Percentiles rank a stretch among this genome's conserved stretches.
phyloP scores from a whole-genome alignment of 1,284 basidiomycete species.

The Ustilago bromivora region DNA sequence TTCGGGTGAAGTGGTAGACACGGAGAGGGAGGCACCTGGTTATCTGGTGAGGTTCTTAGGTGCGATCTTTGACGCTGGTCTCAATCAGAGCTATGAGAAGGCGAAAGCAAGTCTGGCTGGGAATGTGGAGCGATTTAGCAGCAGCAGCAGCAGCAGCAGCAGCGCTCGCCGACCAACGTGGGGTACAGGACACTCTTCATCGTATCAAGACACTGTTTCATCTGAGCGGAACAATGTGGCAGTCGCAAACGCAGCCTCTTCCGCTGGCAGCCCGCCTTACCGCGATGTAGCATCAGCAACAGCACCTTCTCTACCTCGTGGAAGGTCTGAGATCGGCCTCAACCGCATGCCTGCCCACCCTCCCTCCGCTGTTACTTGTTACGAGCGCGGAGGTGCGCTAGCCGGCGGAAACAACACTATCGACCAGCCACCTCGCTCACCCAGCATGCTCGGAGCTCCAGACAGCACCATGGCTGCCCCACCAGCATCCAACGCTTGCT shows the following conservation, averaged over 20 bases:
- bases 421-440: constrained; percentile 9
- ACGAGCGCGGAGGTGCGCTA: constrained; percentile 24
- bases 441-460: constrained; percentile 1
- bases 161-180: constrained; percentile 19
- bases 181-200: neutral
- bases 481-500: neutral
- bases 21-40: constrained; percentile 48
- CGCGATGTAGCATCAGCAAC: constrained; percentile 30
- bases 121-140: constrained; percentile 10
- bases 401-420: neutral
- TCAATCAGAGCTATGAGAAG: constrained; percentile 41
- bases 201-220: constrained; percentile 6
- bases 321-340: constrained; percentile 22
- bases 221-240: constrained; percentile 6
- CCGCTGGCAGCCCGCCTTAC: constrained; percentile 23
- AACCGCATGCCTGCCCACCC: constrained; percentile 1
- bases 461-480: constrained; percentile 1
- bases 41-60: constrained; percentile 44
- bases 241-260: neutral
- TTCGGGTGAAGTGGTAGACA: constrained; percentile 43
- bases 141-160: constrained; percentile 3
- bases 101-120: constrained; percentile 16
- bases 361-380: constrained; percentile 21
- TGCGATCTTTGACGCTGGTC: constrained; percentile 38
- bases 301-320: constrained; percentile 26